Percentiles rank a stretch among this genome's conserved stretches.
Evolutionary conservation across 257 asterid genomes (phyloP).

Genomic region (Solanum peruvianum): DNA sequence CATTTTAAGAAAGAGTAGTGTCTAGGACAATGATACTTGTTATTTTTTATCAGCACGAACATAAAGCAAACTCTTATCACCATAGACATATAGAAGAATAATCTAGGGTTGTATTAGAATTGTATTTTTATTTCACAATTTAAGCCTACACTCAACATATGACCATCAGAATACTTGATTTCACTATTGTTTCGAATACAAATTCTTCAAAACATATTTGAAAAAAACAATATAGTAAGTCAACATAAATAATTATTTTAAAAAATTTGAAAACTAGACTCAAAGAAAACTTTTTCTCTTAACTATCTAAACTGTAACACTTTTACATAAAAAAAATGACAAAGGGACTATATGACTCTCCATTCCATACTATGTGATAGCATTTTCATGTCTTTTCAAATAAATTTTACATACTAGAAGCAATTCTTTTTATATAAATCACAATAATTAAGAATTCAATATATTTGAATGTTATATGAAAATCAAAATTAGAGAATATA

Average conservation of each 20-base stretch:
- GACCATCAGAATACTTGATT: too few relatives aligned
- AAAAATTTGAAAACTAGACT: too few relatives aligned
- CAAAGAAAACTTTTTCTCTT: too few relatives aligned
- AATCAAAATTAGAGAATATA: background rate
- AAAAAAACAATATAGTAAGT: too few relatives aligned
- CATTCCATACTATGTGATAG: background rate
- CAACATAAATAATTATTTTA: too few relatives aligned
- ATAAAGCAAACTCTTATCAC: background rate
- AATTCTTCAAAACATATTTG: too few relatives aligned
- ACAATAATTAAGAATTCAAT: background rate
- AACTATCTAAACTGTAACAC: too few relatives aligned
- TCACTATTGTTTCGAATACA: too few relatives aligned
- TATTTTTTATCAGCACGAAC: background rate
- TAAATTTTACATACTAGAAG: background rate
- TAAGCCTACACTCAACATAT: too few relatives aligned
- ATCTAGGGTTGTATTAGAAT: background rate
- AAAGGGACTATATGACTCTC: background rate
- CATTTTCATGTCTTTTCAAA: background rate
- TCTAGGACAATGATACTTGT: background rate
- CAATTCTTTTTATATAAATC: background rate
- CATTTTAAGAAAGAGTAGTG: background rate
- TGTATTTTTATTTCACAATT: too few relatives aligned
- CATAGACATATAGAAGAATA: background rate
- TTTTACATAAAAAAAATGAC: too few relatives aligned
- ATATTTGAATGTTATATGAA: background rate